Conservation (phyloP, 2,329 filamentous ascomycete genomes). For the Karstenula rhodostoma region DNA sequence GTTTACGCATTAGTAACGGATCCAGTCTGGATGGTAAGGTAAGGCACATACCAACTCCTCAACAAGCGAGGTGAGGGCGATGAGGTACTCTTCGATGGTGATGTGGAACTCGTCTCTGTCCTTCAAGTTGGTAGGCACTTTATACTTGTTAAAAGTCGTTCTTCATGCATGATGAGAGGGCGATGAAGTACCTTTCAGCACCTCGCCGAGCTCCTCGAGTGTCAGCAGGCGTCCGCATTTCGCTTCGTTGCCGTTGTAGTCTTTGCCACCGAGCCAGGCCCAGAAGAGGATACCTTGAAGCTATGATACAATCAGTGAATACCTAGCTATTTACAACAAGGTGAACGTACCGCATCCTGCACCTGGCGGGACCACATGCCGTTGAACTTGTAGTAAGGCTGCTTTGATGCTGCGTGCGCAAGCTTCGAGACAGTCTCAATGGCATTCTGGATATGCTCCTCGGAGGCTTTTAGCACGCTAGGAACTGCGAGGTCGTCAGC, state of each 20-base stretch:
- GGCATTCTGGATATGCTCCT: constrained; percentile 75
- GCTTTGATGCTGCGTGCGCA: constrained; percentile 75
- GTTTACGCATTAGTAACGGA: constrained; percentile 17
- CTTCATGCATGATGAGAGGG: no score
- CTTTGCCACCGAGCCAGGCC: constrained; percentile 83
- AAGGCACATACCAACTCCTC: constrained; percentile 75
- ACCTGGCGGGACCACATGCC: constrained; percentile 82
- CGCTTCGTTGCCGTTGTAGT: constrained; percentile 58
- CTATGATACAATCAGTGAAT: constrained; percentile 45
- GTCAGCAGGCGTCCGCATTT: constrained; percentile 75
- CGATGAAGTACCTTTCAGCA: constrained; percentile 72
- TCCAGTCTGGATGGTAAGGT: background rate
- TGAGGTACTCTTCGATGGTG: constrained; percentile 95
- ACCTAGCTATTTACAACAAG: background rate
- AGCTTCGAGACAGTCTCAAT: constrained; percentile 75
- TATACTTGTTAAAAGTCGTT: constrained; percentile 15
- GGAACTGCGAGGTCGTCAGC: constrained; percentile 62
- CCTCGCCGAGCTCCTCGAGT: constrained; percentile 83
- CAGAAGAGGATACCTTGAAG: constrained; percentile 66
- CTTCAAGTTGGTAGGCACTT: constrained; percentile 91
- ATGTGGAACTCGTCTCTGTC: constrained; percentile 91
- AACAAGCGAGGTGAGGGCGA: constrained; percentile 83
- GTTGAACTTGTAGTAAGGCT: constrained; percentile 99
- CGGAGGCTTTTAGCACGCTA: constrained; percentile 72
- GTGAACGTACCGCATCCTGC: constrained; percentile 75